Base-by-base conservation (phyloP, 2,329 filamentous ascomycete species). In the Sarocladium oryzae region DNA sequence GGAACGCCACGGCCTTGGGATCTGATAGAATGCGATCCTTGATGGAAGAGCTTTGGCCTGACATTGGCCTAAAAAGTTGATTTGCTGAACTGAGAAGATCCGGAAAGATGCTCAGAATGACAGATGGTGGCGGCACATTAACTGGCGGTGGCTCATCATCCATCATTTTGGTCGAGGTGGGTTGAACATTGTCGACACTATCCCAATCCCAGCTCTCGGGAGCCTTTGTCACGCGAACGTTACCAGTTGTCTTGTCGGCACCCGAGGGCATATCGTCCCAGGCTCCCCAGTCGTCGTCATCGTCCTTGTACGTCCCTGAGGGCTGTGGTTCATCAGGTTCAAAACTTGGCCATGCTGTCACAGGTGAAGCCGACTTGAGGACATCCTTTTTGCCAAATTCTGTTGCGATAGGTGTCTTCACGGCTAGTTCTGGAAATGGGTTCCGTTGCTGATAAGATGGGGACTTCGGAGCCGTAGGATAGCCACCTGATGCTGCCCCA, bases 81-180 rank as follows among this genome's bases (percentile, higher is more conserved):
- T 84, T 79, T 4, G 85, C 84, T 24, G 84, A 73, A 18, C 79
- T 74, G 54, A 96, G 81, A 4, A 95, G 70, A 7, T 79, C 73
- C 0, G 88, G 82, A 57, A 96, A 89, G 7, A 89, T 67, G 8
- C 87, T 84, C 20, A 97, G 76, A 13, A 97, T 74, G 18, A 95
- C 77, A 1, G 88, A 88, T 1, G 92, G 92, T 4, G 92, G 92
- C 9, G 92, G 92, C 7, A 96, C 83, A 61, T 96, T 96, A 16
- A 84, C 89, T 4, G 90, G 90, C 5, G 89, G 86, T 21, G 75
- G 70, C 4, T 66, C 63, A 35, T 65, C 62, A 52, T 72, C 65
- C n/a, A 55, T 56, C 13, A 21, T 11, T 20, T 50, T 50, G 4
- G 53, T 16, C 11, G 49, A 32, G 6, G 63, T 51, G 11, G 54